phyloP scores from a whole-genome alignment of 768 basidiomycete species.

The Saitozyma sp. region DNA sequence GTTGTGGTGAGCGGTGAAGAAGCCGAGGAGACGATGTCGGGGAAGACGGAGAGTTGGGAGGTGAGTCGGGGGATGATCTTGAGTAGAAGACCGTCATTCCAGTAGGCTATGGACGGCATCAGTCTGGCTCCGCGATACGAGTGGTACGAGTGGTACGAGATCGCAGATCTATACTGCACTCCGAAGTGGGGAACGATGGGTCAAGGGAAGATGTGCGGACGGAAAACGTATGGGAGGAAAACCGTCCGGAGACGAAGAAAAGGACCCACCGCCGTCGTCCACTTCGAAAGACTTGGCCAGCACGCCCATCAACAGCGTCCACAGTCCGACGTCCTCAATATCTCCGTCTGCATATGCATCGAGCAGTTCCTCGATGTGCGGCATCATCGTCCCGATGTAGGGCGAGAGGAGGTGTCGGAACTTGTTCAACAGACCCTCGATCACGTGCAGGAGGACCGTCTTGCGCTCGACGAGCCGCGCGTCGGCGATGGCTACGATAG shows the following conservation, averaged over 20 bases:
- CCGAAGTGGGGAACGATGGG: no score
- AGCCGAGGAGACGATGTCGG: slow-evolving; percentile 22
- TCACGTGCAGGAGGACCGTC: slow-evolving; percentile 72
- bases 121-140: not conserved
- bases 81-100: slow-evolving; percentile 78
- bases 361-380: slow-evolving; percentile 67
- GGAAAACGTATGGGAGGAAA: no score
- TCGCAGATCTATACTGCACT: no score
- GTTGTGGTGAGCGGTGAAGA: slow-evolving; percentile 50
- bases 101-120: slow-evolving; percentile 61
- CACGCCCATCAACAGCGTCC: slow-evolving; percentile 64
- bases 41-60: slow-evolving; percentile 64
- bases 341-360: slow-evolving; percentile 56
- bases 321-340: slow-evolving; percentile 58
- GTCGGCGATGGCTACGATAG: slow-evolving; percentile 30
- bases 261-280: slow-evolving; percentile 63
- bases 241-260: not conserved
- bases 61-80: slow-evolving; percentile 60
- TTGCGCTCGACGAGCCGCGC: slow-evolving; percentile 57
- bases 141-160: no score
- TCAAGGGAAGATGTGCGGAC: no score
- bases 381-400: slow-evolving; percentile 77
- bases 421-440: slow-evolving; percentile 72
- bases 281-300: slow-evolving; percentile 69
- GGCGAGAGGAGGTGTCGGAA: slow-evolving; percentile 87